These are phyloP conservation scores for Leccinum truebloodii DNA, from an alignment of 768 basidiomycete genomes.

Conservation along the genomic window DNA sequence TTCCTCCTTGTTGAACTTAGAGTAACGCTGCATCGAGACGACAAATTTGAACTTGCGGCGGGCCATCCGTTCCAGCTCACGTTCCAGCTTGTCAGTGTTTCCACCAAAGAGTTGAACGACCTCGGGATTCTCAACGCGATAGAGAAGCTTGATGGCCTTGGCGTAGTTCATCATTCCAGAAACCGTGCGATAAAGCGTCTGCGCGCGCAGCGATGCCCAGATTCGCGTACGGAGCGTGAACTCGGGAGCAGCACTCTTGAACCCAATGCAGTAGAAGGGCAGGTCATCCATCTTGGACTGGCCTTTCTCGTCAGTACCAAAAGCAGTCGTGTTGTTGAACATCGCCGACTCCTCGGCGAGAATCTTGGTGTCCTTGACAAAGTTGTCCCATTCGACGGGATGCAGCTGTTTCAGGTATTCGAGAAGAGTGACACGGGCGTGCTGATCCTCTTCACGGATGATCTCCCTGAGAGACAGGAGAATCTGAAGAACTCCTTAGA, in stretches of 20 bases:
- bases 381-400: slow-evolving; percentile 98
- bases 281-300: slow-evolving; percentile 86
- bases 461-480: slow-evolving; percentile 95
- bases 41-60: slow-evolving; percentile 99
- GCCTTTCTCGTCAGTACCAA: slow-evolving; percentile 79
- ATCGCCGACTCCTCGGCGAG: slow-evolving; percentile 92
- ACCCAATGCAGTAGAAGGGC: slow-evolving; percentile 97
- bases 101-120: slow-evolving; percentile 97
- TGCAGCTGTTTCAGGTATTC: slow-evolving; percentile 99
- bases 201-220: slow-evolving; percentile 98
- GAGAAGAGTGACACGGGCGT: slow-evolving; percentile 93
- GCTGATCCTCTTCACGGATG: slow-evolving; percentile 97
- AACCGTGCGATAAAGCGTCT: slow-evolving; percentile 97
- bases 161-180: slow-evolving; percentile 99
- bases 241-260: slow-evolving; percentile 98
- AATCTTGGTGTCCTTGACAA: slow-evolving; percentile 99
- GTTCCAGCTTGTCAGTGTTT: slow-evolving; percentile 95
- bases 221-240: slow-evolving; percentile 98
- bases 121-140: slow-evolving; percentile 99
- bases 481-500: slow-evolving; percentile 53
- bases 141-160: slow-evolving; percentile 99
- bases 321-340: slow-evolving; percentile 76
- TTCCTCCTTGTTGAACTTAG: slow-evolving; percentile 99
- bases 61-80: slow-evolving; percentile 96
- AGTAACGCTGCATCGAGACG: slow-evolving; percentile 99